phyloP scores from a whole-genome alignment of 2,329 filamentous ascomycete species.

The Fusarium sp. region DNA sequence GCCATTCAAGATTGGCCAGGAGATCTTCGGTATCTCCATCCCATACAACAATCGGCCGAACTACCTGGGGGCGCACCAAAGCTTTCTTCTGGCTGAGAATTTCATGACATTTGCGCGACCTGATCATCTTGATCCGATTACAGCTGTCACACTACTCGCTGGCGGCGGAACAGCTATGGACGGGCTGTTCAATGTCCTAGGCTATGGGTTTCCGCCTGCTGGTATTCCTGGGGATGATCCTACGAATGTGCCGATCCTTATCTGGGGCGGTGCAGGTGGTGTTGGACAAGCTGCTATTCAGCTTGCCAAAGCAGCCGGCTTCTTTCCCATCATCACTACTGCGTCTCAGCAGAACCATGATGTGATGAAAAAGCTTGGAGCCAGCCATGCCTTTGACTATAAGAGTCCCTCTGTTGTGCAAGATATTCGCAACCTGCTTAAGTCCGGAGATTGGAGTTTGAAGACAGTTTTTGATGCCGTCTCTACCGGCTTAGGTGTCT shows the following conservation, averaged over 20 bases:
- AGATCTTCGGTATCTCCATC: conserved; percentile 15
- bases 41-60: conserved; percentile 15
- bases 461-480: conserved; percentile 10
- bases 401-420: neutral
- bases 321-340: conserved; percentile 12
- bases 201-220: conserved; percentile 1
- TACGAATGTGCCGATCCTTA: neutral
- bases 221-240: neutral
- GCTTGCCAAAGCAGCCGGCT: conserved; percentile 15
- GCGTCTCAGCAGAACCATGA: conserved; percentile 18
- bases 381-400: conserved; percentile 1
- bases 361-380: neutral
- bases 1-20: neutral
- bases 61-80: conserved; percentile 28
- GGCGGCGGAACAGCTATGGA: neutral
- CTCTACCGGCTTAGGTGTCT: neutral
- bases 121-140: conserved; percentile 2
- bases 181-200: neutral
- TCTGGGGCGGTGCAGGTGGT: conserved; percentile 14
- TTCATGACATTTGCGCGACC: conserved; percentile 8
- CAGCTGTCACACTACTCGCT: neutral
- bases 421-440: neutral
- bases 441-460: neutral
- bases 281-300: conserved; percentile 21
- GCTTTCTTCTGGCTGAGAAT: conserved; percentile 12